These are phyloP conservation scores for Macrocybe gigantea DNA, from an alignment of 768 basidiomycete genomes.

Conservation along the genomic window DNA sequence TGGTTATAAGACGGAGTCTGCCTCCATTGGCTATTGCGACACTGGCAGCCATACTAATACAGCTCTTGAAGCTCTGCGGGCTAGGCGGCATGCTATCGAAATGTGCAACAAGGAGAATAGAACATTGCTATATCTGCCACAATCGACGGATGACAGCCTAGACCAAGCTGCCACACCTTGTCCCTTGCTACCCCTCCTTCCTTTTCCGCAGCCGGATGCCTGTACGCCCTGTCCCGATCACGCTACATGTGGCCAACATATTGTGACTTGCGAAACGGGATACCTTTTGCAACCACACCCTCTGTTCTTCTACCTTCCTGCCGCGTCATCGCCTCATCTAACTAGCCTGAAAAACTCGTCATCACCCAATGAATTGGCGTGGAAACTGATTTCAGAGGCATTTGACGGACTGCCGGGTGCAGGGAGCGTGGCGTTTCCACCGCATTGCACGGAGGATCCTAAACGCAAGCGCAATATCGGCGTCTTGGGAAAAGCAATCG, in stretches of 20 bases:
- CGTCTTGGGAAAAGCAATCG: slow-evolving; percentile 66
- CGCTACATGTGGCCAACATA: slow-evolving; percentile 52
- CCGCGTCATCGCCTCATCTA: slow-evolving; percentile 25
- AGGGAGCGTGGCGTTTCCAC: slow-evolving; percentile 73
- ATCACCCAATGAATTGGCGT: slow-evolving; percentile 32
- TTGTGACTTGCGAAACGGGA: slow-evolving; percentile 61
- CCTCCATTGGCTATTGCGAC: slow-evolving; percentile 74
- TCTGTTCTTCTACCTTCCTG: slow-evolving; percentile 45
- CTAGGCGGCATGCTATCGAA: slow-evolving; percentile 38
- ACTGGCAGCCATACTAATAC: slow-evolving; percentile 54
- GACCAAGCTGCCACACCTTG: slow-evolving; percentile 32
- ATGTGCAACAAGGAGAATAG: slow-evolving; percentile 53
- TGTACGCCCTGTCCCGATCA: slow-evolving; percentile 75
- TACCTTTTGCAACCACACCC: slow-evolving; percentile 63
- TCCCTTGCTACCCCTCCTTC: slow-evolving; percentile 48
- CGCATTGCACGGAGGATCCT: slow-evolving; percentile 74
- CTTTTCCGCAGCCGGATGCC: slow-evolving; percentile 49
- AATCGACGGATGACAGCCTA: slow-evolving; percentile 9
- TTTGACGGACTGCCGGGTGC: slow-evolving; percentile 71
- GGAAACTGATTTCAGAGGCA: slow-evolving; percentile 39
- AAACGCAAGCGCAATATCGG: slow-evolving; percentile 70
- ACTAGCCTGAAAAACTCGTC: slow-evolving; percentile 35
- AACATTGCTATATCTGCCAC: slow-evolving; percentile 32
- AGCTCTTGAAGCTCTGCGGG: slow-evolving; percentile 42
- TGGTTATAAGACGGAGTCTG: slow-evolving; percentile 63